Base-by-base conservation (phyloP, 257 asterid genomes). In the Solanum tarapatanum region DNA sequence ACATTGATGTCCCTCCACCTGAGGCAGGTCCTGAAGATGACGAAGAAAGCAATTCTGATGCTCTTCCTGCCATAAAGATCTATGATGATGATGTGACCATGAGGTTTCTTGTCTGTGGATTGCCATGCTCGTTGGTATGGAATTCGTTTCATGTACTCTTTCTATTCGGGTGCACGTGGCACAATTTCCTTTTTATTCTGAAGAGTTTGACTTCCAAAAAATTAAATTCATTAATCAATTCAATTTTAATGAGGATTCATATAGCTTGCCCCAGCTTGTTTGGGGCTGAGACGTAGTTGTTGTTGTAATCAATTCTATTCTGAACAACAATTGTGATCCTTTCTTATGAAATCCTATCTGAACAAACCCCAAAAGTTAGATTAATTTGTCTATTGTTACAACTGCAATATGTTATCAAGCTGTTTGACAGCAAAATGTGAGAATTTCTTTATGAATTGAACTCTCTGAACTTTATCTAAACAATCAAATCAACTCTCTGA, bases 41-140 rank as follows among this genome's bases (percentile, higher is more conserved):
- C 62, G 99, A 95, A 91, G 99, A 96, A 88, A 91, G 92, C 90
- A 87, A 93, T 19, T 91, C 95, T n/a, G 96, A 92, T 69, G 89
- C 92, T 84, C 96, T 94, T 89, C 96, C 99, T 62, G 96, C 98
- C 30, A 94, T 97, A 88, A 96, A 94, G 91, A 95, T 97, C 82
- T 97, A 97, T 73, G 99, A 97, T 75, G 99, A 96, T 70, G 98
- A 94, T 79, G 90, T 95, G 55, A 93, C 89, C 90, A 87, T 91
- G 92, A 92, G 98, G 92, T 94, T 97, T 92, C 98, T 97, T 83
- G 88, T 96, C 45, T 97, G 99, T 88, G 99, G 99, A 89, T 89
- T 76, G 62, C 90, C 98, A 66, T 87, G 83, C 83, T 90, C 94
- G 72, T 92, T 93, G 99, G 99, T 97, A 97, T 90, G 88, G 82